A percentile compares a stretch with the other conserved stretches of the same genome.
These are phyloP conservation scores for Diaporthe sp. DNA, from an alignment of 2,329 filamentous ascomycete species.

Conservation along the genomic window DNA sequence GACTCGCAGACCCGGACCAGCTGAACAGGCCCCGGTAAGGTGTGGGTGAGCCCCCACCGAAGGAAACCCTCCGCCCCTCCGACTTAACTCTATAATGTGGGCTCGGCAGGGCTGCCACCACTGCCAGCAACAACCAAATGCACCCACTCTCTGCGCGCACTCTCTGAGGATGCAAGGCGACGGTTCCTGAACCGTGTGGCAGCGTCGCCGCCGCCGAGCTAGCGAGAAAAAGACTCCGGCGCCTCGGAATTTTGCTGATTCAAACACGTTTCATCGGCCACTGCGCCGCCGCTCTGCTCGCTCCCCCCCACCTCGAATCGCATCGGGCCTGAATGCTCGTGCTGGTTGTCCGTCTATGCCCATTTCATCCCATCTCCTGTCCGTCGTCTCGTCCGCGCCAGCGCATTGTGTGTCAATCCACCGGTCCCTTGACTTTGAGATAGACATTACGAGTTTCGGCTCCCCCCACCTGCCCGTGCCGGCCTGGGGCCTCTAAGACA, in stretches of 20 bases:
- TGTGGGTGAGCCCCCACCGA: neutral
- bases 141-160: neutral
- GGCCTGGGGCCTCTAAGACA: neutral
- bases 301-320: neutral
- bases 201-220: slow-evolving; percentile 7
- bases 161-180: neutral
- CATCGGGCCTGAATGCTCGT: neutral
- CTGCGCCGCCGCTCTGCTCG: slow-evolving; percentile 11
- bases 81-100: slow-evolving; percentile 27
- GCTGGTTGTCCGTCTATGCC: neutral
- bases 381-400: neutral
- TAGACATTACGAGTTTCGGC: slow-evolving; percentile 15
- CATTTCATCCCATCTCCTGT: slow-evolving; percentile 8
- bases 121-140: neutral
- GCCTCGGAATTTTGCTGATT: slow-evolving; percentile 26
- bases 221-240: slow-evolving; percentile 23
- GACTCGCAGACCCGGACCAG: neutral
- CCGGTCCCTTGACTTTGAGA: neutral
- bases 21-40: neutral
- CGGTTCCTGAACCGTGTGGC: slow-evolving; percentile 2
- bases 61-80: slow-evolving; percentile 1
- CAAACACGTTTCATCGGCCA: slow-evolving; percentile 16
- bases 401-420: slow-evolving; percentile 9
- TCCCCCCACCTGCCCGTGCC: neutral
- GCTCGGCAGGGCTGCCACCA: slow-evolving; percentile 10